These are phyloP conservation scores for Leishmania guyanensis DNA, from an alignment of 208 protist genomes.

Conservation along the genomic window DNA sequence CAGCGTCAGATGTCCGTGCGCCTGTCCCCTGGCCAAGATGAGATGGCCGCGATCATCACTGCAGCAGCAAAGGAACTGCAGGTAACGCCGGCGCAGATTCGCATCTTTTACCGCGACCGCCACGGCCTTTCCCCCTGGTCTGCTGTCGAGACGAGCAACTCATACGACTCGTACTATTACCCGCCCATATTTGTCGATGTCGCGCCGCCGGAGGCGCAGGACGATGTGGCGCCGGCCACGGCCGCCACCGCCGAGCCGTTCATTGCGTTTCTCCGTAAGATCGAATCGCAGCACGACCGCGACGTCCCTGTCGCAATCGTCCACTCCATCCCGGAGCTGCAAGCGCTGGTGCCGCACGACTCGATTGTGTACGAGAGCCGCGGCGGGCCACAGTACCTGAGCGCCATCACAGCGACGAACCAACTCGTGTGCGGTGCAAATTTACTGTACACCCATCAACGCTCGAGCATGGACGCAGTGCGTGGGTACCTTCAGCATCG, in stretches of 20 bases:
- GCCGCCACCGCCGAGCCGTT: background rate
- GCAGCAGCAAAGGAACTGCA: conserved; percentile 41
- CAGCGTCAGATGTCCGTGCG: conserved; percentile 25
- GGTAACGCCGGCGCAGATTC: conserved; percentile 33
- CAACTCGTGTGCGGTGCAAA: conserved; percentile 35
- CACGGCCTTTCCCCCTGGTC: conserved; percentile 17
- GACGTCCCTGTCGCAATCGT: conserved; percentile 17
- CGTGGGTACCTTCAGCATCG: conserved; percentile 21
- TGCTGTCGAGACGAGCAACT: conserved; percentile 11
- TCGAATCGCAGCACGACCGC: background rate
- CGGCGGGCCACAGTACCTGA: background rate
- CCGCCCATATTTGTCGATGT: conserved; percentile 26
- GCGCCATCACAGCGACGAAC: background rate
- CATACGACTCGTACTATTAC: conserved; percentile 26
- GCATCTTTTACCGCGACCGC: conserved; percentile 28
- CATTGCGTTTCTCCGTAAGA: conserved; percentile 22
- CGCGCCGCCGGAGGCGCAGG: background rate
- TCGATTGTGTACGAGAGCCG: conserved; percentile 17
- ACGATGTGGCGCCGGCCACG: background rate
- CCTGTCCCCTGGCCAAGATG: conserved; percentile 20
- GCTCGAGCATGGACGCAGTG: conserved; percentile 14
- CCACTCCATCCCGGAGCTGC: conserved; percentile 24
- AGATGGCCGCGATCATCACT: conserved; percentile 22
- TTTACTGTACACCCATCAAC: conserved; percentile 14
- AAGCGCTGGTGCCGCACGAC: conserved; percentile 8